phyloP scores from a whole-genome alignment of 2,329 filamentous ascomycete species.

The Hymenotorrendiella dingleyae region DNA sequence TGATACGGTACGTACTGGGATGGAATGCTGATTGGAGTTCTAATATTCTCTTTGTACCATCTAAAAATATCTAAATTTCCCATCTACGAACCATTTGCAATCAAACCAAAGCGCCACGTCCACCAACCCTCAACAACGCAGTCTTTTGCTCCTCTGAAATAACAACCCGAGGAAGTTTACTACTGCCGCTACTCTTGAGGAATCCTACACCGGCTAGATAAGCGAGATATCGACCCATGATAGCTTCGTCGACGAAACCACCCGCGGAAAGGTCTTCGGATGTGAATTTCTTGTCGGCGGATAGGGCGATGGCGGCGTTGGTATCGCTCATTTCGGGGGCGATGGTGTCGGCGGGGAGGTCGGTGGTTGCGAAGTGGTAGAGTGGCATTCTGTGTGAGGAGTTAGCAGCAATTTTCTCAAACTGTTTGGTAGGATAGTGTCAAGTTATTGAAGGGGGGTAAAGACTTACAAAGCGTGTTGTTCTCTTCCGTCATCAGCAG shows the following conservation, averaged over 20 bases:
- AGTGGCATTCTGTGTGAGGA: conserved; percentile 46
- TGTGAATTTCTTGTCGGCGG: conserved; percentile 45
- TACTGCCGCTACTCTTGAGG: conserved; percentile 24
- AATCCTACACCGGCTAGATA: conserved; percentile 29
- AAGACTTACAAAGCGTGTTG: conserved; percentile 57
- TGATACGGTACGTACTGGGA: too few species aligned
- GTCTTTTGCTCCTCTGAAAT: conserved; percentile 18
- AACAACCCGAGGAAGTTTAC: conserved; percentile 14
- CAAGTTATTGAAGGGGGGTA: not conserved
- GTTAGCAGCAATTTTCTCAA: not conserved
- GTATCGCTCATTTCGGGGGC: conserved; percentile 64
- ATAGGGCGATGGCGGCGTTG: conserved; percentile 61
- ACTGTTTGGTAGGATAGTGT: not conserved
- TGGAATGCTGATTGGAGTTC: too few species aligned
- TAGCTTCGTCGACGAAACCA: conserved; percentile 23
- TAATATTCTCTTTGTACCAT: too few species aligned
- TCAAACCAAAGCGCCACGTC: conserved; percentile 19
- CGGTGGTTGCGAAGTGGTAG: conserved; percentile 64
- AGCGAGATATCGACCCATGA: conserved; percentile 27
- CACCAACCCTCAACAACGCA: conserved; percentile 20
- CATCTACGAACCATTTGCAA: too few species aligned
- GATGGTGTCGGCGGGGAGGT: conserved; percentile 61
- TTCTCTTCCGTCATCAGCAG: conserved; percentile 46
- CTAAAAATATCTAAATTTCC: too few species aligned
- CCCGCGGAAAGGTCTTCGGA: conserved; percentile 25